Evolutionary conservation across 179 eudicot genomes (phyloP).

Genomic region (Gypsophila paniculata): DNA sequence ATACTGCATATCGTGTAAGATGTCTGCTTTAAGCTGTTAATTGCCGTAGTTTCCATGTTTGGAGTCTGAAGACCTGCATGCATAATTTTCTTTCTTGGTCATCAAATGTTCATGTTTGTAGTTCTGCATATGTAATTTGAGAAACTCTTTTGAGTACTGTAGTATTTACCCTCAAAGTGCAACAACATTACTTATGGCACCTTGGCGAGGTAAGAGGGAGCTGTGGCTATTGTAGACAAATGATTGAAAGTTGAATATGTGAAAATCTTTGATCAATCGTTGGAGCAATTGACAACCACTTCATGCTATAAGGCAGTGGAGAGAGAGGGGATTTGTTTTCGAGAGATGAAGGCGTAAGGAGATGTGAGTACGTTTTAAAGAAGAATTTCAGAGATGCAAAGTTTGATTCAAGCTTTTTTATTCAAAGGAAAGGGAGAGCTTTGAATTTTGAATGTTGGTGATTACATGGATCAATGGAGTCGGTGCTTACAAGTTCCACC

Average conservation of each 20-base stretch:
- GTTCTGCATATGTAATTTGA: too few species aligned
- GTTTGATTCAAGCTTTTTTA: too few species aligned
- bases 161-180: background rate
- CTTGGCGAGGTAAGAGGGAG: background rate
- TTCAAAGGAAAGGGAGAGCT: background rate
- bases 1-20: constrained; percentile 77
- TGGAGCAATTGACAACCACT: background rate
- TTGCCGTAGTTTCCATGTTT: background rate
- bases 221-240: background rate
- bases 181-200: background rate
- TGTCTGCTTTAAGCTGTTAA: background rate
- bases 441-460: background rate
- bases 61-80: background rate
- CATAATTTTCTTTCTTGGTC: background rate
- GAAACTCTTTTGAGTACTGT: too few species aligned
- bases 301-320: background rate
- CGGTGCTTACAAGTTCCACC: background rate
- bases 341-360: background rate
- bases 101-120: background rate
- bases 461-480: background rate
- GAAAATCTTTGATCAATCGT: background rate
- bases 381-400: background rate
- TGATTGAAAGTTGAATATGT: background rate
- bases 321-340: too few species aligned
- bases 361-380: background rate